phyloP scores from a whole-genome alignment of 1,284 basidiomycete genomes.

The Ustilago esculenta region DNA sequence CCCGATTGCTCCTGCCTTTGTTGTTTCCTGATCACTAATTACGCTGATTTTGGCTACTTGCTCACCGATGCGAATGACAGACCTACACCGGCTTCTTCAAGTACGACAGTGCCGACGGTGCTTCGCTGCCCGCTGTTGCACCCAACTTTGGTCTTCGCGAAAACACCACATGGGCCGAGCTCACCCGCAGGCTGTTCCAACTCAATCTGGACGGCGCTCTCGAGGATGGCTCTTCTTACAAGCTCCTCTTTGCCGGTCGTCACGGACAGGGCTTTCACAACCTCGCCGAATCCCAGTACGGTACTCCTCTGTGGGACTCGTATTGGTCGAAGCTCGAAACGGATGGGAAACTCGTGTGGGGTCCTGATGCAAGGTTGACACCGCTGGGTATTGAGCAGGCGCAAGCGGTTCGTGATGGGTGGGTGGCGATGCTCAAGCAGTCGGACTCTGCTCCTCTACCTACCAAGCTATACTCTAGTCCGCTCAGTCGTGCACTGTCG shows the following conservation, averaged over 20 bases:
- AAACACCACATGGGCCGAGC: slow-evolving; percentile 36
- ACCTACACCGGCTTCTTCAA: slow-evolving; percentile 46
- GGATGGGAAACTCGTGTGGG: slow-evolving; percentile 45
- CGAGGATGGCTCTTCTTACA: slow-evolving; percentile 36
- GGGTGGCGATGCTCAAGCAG: slow-evolving; percentile 29
- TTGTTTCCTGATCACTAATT: neutral
- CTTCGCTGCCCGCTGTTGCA: slow-evolving; percentile 40
- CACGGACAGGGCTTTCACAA: slow-evolving; percentile 56
- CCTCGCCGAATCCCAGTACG: slow-evolving; percentile 46
- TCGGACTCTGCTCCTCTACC: slow-evolving; percentile 32
- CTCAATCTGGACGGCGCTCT: slow-evolving; percentile 28
- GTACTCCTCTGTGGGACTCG: slow-evolving; percentile 37
- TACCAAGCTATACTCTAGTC: slow-evolving; percentile 27
- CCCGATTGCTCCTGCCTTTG: neutral
- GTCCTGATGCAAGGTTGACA: slow-evolving; percentile 45
- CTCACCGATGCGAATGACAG: neutral
- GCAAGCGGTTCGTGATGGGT: slow-evolving; percentile 38
- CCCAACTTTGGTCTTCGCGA: slow-evolving; percentile 46
- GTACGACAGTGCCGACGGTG: slow-evolving; percentile 28
- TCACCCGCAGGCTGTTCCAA: slow-evolving; percentile 16
- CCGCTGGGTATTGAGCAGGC: slow-evolving; percentile 47
- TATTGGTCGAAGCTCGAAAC: slow-evolving; percentile 40
- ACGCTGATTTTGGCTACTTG: neutral
- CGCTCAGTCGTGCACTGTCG: slow-evolving; percentile 32
- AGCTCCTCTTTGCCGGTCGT: slow-evolving; percentile 45